A percentile compares a stretch with the other conserved stretches of the same genome.
phyloP scores from a whole-genome alignment of 306 rosid genomes.

The Morella rubra region DNA sequence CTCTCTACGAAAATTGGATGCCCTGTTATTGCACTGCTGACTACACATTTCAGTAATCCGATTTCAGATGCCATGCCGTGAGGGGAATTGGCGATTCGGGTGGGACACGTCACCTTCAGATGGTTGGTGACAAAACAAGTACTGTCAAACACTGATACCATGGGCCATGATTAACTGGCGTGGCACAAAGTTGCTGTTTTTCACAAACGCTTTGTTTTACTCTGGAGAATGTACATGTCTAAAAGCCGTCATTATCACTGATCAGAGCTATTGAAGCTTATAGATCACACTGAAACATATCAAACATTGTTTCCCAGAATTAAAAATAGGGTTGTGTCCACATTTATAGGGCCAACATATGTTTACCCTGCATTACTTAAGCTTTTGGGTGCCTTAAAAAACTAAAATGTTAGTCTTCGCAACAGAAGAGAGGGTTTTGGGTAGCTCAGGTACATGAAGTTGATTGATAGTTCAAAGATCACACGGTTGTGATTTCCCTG shows the following conservation, averaged over 20 bases:
- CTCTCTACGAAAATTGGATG: neutral
- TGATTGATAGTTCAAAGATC: neutral
- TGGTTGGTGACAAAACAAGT: slow-evolving; percentile 4
- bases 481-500: neutral
- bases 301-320: neutral
- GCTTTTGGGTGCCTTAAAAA: neutral
- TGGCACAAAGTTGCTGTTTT: neutral
- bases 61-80: slow-evolving; percentile 2
- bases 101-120: slow-evolving; percentile 12
- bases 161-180: neutral
- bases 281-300: neutral
- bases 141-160: slow-evolving; percentile 1
- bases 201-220: slow-evolving; percentile 12
- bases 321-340: neutral
- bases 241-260: slow-evolving; percentile 19
- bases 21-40: neutral
- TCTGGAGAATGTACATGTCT: neutral
- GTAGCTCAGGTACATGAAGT: neutral
- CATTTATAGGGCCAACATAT: neutral
- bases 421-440: neutral
- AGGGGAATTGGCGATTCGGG: neutral
- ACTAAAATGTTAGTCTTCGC: neutral
- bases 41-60: slow-evolving; percentile 12
- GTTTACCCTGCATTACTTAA: neutral
- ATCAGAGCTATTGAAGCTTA: neutral